A percentile compares a stretch with the other conserved stretches of the same genome.
These are phyloP conservation scores for Neonothopanus nambi DNA, from an alignment of 1,284 basidiomycete species.

Conservation along the genomic window DNA sequence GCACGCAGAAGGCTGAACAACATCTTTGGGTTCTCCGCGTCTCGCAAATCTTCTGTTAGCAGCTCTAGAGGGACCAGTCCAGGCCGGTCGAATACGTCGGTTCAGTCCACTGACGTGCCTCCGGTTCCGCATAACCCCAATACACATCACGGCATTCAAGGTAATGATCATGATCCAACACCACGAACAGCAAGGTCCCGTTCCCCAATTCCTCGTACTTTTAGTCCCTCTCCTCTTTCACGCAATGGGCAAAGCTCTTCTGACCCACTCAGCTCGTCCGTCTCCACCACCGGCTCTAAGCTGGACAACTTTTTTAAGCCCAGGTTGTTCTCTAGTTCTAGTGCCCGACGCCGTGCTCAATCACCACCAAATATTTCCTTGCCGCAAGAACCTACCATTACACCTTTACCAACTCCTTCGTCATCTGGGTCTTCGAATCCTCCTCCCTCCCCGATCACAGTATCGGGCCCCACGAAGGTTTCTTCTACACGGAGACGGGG, in stretches of 20 bases:
- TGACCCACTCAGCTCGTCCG: constrained; percentile 13
- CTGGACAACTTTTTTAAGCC: constrained; percentile 14
- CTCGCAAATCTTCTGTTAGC: constrained; percentile 23
- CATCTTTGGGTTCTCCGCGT: constrained; percentile 52
- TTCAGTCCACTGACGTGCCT: constrained; percentile 6
- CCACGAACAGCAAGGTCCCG: neutral
- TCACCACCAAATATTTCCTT: constrained; percentile 36
- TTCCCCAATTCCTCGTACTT: constrained; percentile 12
- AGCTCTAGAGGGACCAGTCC: constrained; percentile 14
- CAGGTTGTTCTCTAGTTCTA: constrained; percentile 15
- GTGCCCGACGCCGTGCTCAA: constrained; percentile 33
- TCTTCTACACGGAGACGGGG: constrained; percentile 12
- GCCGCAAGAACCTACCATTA: constrained; percentile 21
- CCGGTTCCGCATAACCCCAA: constrained; percentile 7
- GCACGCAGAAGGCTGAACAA: constrained; percentile 44
- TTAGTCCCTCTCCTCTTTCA: constrained; percentile 13
- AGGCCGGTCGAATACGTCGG: constrained; percentile 1
- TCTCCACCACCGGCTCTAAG: constrained; percentile 11
- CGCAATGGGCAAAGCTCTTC: constrained; percentile 9
- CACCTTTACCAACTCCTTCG: constrained; percentile 12
- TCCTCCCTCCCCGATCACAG: constrained; percentile 4
- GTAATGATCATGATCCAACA: constrained; percentile 4
- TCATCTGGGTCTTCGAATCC: constrained; percentile 13
- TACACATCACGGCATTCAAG: constrained; percentile 1
- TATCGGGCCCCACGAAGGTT: constrained; percentile 17